phyloP scores from a whole-genome alignment of 495 filamentous ascomycete species.

The Neurospora tetrasperma region DNA sequence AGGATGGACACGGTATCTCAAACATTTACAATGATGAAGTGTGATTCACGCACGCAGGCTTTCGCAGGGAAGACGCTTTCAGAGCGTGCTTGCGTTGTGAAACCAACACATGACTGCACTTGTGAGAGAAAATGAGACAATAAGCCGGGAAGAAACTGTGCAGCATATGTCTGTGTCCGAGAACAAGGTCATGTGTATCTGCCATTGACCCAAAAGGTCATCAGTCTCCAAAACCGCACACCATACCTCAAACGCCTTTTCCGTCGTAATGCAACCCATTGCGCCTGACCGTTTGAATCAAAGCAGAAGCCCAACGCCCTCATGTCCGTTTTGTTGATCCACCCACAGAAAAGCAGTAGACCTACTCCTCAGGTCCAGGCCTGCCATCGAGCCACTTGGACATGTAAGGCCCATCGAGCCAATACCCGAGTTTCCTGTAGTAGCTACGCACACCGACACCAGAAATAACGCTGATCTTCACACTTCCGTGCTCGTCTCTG shows the following conservation, averaged over 20 bases:
- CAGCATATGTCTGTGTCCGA: not conserved
- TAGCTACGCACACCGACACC: conserved; percentile 92
- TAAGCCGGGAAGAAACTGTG: not conserved
- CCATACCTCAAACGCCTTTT: not conserved
- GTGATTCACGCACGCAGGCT: no score
- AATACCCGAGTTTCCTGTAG: conserved; percentile 86
- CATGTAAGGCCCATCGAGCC: conserved; percentile 86
- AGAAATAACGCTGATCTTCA: conserved; percentile 90
- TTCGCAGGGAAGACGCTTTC: no score
- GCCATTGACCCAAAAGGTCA: not conserved
- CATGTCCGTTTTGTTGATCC: not conserved
- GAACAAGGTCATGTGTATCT: not conserved
- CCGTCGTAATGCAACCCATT: not conserved
- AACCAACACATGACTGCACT: not conserved
- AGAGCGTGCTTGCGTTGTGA: no score
- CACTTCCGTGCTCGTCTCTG: conserved; percentile 81
- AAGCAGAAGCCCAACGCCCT: not conserved
- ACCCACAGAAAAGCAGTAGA: not conserved
- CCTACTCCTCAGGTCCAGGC: conserved; percentile 17
- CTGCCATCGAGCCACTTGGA: conserved; percentile 53
- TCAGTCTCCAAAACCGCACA: not conserved
- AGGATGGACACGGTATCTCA: no score
- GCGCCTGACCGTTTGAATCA: not conserved
- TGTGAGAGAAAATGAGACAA: not conserved
- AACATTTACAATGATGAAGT: no score